Percentiles rank a stretch among this genome's conserved stretches.
Evolutionary conservation across 768 basidiomycete species (phyloP).

Genomic region (Harrya chromipes): DNA sequence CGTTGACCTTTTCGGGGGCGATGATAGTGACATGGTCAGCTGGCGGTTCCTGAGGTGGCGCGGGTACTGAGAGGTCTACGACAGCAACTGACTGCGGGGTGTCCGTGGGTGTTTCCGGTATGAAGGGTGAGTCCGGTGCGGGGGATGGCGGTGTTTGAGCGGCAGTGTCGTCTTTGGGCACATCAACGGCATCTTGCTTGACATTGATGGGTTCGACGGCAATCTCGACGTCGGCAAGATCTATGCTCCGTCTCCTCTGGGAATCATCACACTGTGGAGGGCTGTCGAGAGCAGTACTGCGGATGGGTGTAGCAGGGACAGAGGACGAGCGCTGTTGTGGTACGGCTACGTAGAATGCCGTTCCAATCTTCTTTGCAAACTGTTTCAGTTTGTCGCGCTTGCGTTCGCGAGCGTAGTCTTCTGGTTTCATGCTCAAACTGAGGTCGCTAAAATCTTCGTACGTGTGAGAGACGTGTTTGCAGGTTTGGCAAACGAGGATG

Average conservation of each 20-base stretch:
- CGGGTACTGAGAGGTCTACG: constrained; percentile 2
- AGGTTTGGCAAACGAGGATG: constrained; percentile 91
- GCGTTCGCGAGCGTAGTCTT: constrained; percentile 68
- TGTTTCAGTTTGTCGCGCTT: constrained; percentile 78
- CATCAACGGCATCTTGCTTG: neutral
- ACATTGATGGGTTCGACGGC: constrained; percentile 6
- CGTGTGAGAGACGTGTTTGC: constrained; percentile 84
- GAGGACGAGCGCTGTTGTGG: constrained; percentile 54
- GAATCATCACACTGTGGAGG: constrained; percentile 18
- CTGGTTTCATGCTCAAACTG: constrained; percentile 82
- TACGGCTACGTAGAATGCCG: constrained; percentile 21
- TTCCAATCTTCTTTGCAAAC: constrained; percentile 59
- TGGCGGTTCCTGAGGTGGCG: constrained; percentile 10
- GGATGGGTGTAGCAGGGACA: constrained; percentile 46
- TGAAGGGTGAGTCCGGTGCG: constrained; percentile 7
- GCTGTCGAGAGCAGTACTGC: constrained; percentile 31
- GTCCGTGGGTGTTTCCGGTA: constrained; percentile 16
- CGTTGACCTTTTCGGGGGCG: constrained; percentile 33
- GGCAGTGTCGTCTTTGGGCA: constrained; percentile 1
- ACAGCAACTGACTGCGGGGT: constrained; percentile 4
- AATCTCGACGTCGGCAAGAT: constrained; percentile 35
- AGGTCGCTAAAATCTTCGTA: constrained; percentile 91
- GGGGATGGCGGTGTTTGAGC: constrained; percentile 4
- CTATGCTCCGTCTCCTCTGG: constrained; percentile 33
- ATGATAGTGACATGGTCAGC: constrained; percentile 36